Conservation (phyloP, 495 filamentous ascomycete genomes). For the Letharia lupina region DNA sequence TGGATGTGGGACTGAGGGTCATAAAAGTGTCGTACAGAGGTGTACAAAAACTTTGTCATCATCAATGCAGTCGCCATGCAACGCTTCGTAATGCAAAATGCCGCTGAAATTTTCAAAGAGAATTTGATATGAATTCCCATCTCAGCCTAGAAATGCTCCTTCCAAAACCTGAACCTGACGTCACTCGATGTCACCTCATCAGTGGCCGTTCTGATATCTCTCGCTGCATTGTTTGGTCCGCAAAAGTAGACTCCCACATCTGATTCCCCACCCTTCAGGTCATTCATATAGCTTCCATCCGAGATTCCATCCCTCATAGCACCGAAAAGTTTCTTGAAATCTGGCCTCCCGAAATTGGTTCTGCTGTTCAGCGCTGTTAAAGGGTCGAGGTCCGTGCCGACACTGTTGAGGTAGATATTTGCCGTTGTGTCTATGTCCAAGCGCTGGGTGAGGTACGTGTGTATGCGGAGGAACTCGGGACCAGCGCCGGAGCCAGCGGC, state of each 20-base stretch:
- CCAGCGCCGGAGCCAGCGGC: slow-evolving; percentile 55
- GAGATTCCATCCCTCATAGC: slow-evolving; percentile 83
- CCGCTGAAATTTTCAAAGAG: neutral
- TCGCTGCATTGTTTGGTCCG: slow-evolving; percentile 69
- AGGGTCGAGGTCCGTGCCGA: slow-evolving; percentile 79
- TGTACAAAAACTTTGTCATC: neutral
- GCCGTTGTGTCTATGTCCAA: slow-evolving; percentile 85
- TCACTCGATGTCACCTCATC: slow-evolving; percentile 60
- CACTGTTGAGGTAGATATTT: slow-evolving; percentile 94
- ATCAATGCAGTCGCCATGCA: slow-evolving; percentile 6
- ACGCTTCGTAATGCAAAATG: neutral
- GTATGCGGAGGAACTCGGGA: slow-evolving; percentile 90
- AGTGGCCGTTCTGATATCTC: slow-evolving; percentile 77
- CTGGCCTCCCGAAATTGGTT: slow-evolving; percentile 93
- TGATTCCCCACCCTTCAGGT: slow-evolving; percentile 58
- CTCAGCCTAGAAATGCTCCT: slow-evolving; percentile 65
- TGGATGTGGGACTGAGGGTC: neutral
- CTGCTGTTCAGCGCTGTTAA: slow-evolving; percentile 81
- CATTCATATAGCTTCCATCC: slow-evolving; percentile 74
- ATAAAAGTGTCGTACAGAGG: neutral
- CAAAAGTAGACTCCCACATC: slow-evolving; percentile 98
- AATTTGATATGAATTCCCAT: neutral
- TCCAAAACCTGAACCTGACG: slow-evolving; percentile 97
- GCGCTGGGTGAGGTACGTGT: slow-evolving; percentile 93
- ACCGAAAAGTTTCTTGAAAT: slow-evolving; percentile 73